Base-by-base conservation (phyloP, 208 protist genomes). In the Angomonas ambiguus region DNA sequence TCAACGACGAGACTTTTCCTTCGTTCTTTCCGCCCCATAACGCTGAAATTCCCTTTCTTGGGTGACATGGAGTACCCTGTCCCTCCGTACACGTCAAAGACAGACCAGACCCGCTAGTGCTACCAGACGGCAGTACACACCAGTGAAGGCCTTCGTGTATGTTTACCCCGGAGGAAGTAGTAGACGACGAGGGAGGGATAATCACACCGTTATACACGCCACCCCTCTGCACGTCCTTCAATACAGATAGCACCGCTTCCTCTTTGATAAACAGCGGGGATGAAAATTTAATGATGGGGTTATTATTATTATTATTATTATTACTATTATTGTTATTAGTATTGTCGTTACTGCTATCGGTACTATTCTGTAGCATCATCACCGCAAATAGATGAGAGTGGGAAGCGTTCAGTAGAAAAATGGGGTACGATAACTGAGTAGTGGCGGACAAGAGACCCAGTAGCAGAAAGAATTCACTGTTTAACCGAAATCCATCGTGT, bases 281-380 rank as follows among this genome's bases (percentile, higher is more conserved):
- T 18, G 8, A 18, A 41, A 41, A 41, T 41, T 41, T 41, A 41
- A 41, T 41, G 13, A 41, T 41, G 35, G 35, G 35, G 8, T 45
- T 45, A 45, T 45, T 45, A 45, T 45, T 45, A 45, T 45, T 45
- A 45, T 45, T 45, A 45, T 45, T 45, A n/a, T 8, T n/a, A 45
- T 18, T 20, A 56, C 25, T 56, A 56, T 56, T 56, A 20, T 56
- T 56, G n/a, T 56, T 56, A 56, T 56, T 56, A 27, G 13, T 56
- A 56, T 56, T 20, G 49, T 56, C 18, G 18, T 48, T 48, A 48
- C 18, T 48, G 41, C 18, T 48, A 48, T 48, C 18, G 41, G 11
- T 48, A 48, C 41, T 48, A 18, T n/a, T n/a, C n/a, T n/a, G n/a
- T n/a, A n/a, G n/a, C n/a, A n/a, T n/a, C n/a, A n/a, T n/a, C n/a